These are phyloP conservation scores for Xerocomus minutiporus DNA, from an alignment of 1,284 basidiomycete genomes.

Conservation along the genomic window DNA sequence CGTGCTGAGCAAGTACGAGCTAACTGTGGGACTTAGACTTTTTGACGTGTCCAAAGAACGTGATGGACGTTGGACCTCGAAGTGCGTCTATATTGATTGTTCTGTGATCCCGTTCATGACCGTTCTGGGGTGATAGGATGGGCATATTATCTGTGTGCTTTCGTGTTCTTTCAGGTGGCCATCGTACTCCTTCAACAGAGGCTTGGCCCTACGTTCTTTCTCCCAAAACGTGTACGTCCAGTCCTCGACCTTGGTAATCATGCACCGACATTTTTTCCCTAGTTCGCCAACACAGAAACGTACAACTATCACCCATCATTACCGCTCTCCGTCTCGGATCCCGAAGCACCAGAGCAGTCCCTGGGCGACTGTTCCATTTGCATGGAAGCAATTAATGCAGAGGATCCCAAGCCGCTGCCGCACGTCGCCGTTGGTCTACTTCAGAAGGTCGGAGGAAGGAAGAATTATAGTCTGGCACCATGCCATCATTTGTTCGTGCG, in stretches of 20 bases:
- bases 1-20: background rate
- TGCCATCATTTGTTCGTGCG: constrained; percentile 86
- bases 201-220: constrained; percentile 80
- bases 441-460: constrained; percentile 42
- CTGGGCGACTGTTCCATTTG: constrained; percentile 87
- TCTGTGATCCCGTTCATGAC: background rate
- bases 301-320: constrained; percentile 85
- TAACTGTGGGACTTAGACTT: constrained; percentile 53
- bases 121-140: constrained; percentile 44
- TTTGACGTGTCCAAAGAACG: constrained; percentile 77
- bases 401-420: constrained; percentile 37
- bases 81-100: constrained; percentile 38
- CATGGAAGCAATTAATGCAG: constrained; percentile 79
- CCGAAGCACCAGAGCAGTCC: constrained; percentile 67
- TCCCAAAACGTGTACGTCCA: constrained; percentile 50
- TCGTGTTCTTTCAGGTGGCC: constrained; percentile 61
- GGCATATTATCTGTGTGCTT: constrained; percentile 59
- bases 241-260: background rate
- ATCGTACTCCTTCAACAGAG: constrained; percentile 72
- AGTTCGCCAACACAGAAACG: constrained; percentile 60
- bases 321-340: constrained; percentile 51
- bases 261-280: background rate
- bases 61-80: constrained; percentile 72
- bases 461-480: constrained; percentile 80
- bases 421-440: constrained; percentile 32